Percentiles rank a stretch among this genome's conserved stretches.
These are phyloP conservation scores for Bertia moriformis DNA, from an alignment of 2,329 filamentous ascomycete genomes.

Conservation along the genomic window DNA sequence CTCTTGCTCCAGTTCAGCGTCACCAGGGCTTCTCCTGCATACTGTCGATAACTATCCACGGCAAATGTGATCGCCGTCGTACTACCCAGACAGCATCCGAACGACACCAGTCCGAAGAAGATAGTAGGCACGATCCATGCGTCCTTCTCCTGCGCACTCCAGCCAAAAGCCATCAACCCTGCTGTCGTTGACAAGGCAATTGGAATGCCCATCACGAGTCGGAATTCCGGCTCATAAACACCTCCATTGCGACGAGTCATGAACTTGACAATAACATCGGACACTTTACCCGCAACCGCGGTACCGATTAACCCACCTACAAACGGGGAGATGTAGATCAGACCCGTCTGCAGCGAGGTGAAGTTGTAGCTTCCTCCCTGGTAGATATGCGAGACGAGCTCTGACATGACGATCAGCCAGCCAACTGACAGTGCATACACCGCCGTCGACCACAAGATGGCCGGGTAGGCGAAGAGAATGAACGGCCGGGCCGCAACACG, in stretches of 20 bases:
- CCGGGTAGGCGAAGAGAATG: conserved; percentile 73
- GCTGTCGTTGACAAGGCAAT: conserved; percentile 65
- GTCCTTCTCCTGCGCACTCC: conserved; percentile 64
- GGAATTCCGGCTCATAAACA: conserved; percentile 87
- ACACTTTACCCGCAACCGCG: conserved; percentile 75
- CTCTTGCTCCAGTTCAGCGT: conserved; percentile 88
- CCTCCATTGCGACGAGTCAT: conserved; percentile 82
- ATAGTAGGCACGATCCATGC: conserved; percentile 83
- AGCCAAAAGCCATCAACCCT: conserved; percentile 92
- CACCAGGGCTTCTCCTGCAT: conserved; percentile 84
- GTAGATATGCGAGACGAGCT: conserved; percentile 72
- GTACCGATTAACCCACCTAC: conserved; percentile 81
- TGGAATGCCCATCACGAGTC: conserved; percentile 74
- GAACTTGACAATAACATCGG: conserved; percentile 67
- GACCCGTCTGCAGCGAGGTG: conserved; percentile 61
- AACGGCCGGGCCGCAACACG: conserved; percentile 68
- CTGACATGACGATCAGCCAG: conserved; percentile 90
- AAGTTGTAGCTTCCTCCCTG: conserved; percentile 65
- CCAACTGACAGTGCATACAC: conserved; percentile 81
- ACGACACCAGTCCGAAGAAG: conserved; percentile 84
- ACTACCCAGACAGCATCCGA: conserved; percentile 78
- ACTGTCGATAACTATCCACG: conserved; percentile 83
- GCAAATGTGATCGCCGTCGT: conserved; percentile 90
- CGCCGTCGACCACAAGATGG: conserved; percentile 73
- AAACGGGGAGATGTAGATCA: conserved; percentile 84